Evolutionary conservation across 1,139 yeast species (phyloP), one percentile per base, ranked within the genome.

Genomic region (Yamadazyma epiphylla): DNA sequence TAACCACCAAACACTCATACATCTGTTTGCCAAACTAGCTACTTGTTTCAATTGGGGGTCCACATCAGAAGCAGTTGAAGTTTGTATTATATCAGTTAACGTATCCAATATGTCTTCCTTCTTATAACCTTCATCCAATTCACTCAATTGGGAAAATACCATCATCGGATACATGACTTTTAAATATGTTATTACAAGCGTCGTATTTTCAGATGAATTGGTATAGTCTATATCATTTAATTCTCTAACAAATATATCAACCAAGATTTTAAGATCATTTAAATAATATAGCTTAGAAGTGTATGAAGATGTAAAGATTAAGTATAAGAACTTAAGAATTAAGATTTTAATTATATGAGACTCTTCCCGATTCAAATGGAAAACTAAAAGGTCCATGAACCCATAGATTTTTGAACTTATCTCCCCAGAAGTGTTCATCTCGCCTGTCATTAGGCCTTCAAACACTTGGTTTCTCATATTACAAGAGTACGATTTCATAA

Each of bases 161-260:
- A 89, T 55, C 45, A 89, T 56, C 1, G 94, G 95, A 42, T 77
- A 70, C 25, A 89, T 49, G 1, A 88, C 91, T 37, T 94, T 70
- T 27, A 89, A 58, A 45, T 83, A 87, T 0, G 94, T 84, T 42
- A 84, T 75, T 25, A 87, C 70, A 30, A 88, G 60, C 13, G 60
- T 46, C 26, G 58, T 39, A 28, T 74, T 66, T 40, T 80, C 88
- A 24, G 74, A 74, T 9, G 49, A 49, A n/a, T 50, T 51, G 13
- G 54, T 38, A 35, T 57, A 62, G 23, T 70, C 77, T 29, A 87
- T 57, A 49, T 88, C 78, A 41, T 75, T 74, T 33, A 89, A 64
- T 52, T 89, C 96, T 34, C 97, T 63, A 4, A 88, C 69, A 32
- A 89, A 68, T 6, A 91, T 87, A 44, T 88, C 96, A n/a, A 84